Base-by-base conservation (phyloP, 2,329 filamentous ascomycete species). In the Tolypocladium album region DNA sequence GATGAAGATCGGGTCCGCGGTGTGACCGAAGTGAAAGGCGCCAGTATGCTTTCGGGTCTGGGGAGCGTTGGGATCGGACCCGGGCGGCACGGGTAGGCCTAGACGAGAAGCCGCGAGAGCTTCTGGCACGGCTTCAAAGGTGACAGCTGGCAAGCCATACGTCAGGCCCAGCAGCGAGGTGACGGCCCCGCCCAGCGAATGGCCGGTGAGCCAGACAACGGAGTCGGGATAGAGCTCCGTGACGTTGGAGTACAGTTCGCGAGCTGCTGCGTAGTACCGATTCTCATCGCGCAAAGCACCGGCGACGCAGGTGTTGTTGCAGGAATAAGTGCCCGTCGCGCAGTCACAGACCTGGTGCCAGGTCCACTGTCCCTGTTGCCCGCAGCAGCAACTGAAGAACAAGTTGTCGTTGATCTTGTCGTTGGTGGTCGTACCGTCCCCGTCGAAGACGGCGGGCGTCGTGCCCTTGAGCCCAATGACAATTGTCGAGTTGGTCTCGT, bases 341-440 rank as follows among this genome's bases (percentile, higher is more conserved):
- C 94, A 99, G 72, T 96, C 89, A 74, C 94, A 99, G 60, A 96
- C 92, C 71, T 95, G 88, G 62, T 89, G 87, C 88, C 92, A 97
- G 20, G 92, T 85, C 76, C 87, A 92, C 64, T 92, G 90, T 0
- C 92, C 92, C 67, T 95, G 92, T 75, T 97, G 92, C 4, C 86
- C 94, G 74, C 94, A 99, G 74, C 94, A 99, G 76, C 94, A 99
- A 70, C 92, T 96, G 76, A 97, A 97, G 75, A 96, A 96, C 12
- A 99, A 80, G 71, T 99, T 99, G 75, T 99, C 94, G 72, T 97
- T 99, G 69, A 92, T 80, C 77, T 99, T 99, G 76, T 99, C 94
- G 66, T 96, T 96, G 34, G 92, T 96, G 0, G 93, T 97, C 1
- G 94, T 97, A 58, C 92, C 93, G 43, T 93, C 89, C n/a, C 94